A percentile compares a stretch with the other conserved stretches of the same genome.
phyloP scores from a whole-genome alignment of 2,329 filamentous ascomycete species.

The Coniochaeta ligniaria region DNA sequence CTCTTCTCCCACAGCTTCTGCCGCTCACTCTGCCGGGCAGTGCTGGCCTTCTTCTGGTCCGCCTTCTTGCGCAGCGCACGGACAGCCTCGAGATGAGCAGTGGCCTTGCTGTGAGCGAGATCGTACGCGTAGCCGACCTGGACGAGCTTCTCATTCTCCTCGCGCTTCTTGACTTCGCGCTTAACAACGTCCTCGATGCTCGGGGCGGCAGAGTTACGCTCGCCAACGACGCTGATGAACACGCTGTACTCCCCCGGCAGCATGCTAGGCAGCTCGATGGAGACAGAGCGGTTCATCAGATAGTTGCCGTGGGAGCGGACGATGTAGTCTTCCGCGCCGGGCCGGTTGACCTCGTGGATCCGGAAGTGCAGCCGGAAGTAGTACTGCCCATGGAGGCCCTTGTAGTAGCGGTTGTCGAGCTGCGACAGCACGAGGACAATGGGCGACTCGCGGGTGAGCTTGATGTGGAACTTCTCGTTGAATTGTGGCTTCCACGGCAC shows the following conservation, averaged over 20 bases:
- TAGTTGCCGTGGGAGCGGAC: slow-evolving; percentile 46
- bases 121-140: slow-evolving; percentile 65
- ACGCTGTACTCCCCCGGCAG: slow-evolving; percentile 70
- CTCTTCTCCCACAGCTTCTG: slow-evolving; percentile 29
- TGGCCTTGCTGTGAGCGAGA: slow-evolving; percentile 57
- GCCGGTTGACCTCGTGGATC: slow-evolving; percentile 37
- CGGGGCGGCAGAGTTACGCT: slow-evolving; percentile 42
- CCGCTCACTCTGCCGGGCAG: slow-evolving; percentile 35
- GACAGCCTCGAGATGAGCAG: slow-evolving; percentile 23
- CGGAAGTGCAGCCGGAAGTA: slow-evolving; percentile 46
- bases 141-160: slow-evolving; percentile 73
- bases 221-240: slow-evolving; percentile 66
- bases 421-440: slow-evolving; percentile 51
- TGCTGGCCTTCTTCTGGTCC: slow-evolving; percentile 39
- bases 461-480: slow-evolving; percentile 48
- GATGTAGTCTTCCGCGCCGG: slow-evolving; percentile 41
- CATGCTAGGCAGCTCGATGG: slow-evolving; percentile 63
- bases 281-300: slow-evolving; percentile 66
- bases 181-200: slow-evolving; percentile 61
- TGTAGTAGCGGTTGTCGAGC: slow-evolving; percentile 50
- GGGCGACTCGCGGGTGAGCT: slow-evolving; percentile 37
- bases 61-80: slow-evolving; percentile 41
- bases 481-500: slow-evolving; percentile 52
- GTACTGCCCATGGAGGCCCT: slow-evolving; percentile 50
- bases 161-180: slow-evolving; percentile 49